Evolutionary conservation across 352 stramenopile genomes (phyloP).

Genomic region (Phytophthora podocarpi): DNA sequence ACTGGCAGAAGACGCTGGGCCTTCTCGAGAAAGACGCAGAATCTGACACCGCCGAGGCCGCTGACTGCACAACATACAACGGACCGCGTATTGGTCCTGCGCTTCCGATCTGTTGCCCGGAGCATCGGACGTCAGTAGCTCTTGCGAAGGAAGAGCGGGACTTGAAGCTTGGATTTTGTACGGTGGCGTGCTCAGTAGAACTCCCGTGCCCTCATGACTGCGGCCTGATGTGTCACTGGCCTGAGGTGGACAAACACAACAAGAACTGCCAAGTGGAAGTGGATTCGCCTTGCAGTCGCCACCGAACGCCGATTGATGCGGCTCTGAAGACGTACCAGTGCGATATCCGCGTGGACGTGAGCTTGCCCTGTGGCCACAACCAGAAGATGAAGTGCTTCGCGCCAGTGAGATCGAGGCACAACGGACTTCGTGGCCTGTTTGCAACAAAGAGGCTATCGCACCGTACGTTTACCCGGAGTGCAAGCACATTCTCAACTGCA

Average conservation of each 20-base stretch:
- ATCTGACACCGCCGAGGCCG: slow-evolving; percentile 39
- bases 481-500: slow-evolving; percentile 69
- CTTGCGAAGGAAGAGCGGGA: slow-evolving; percentile 44
- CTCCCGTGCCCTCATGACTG: slow-evolving; percentile 77
- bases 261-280: slow-evolving; percentile 54
- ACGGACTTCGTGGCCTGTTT: slow-evolving; percentile 47
- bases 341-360: slow-evolving; percentile 52
- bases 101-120: slow-evolving; percentile 82
- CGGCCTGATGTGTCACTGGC: slow-evolving; percentile 73
- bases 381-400: slow-evolving; percentile 55
- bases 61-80: slow-evolving; percentile 46
- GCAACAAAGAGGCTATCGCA: slow-evolving; percentile 56
- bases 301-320: slow-evolving; percentile 44
- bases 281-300: slow-evolving; percentile 67
- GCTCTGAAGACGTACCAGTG: slow-evolving; percentile 68
- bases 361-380: slow-evolving; percentile 68
- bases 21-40: slow-evolving; percentile 49
- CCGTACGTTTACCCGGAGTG: slow-evolving; percentile 78
- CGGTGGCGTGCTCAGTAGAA: slow-evolving; percentile 57
- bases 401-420: slow-evolving; percentile 43
- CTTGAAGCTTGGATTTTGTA: slow-evolving; percentile 78
- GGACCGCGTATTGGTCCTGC: slow-evolving; percentile 51
- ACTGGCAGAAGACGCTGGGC: slow-evolving; percentile 81
- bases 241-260: slow-evolving; percentile 62
- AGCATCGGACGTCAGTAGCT: slow-evolving; percentile 51